Evolutionary conservation across 192 early-diverging fungal species (phyloP).

Genomic region (Backusella parvicylindrica): DNA sequence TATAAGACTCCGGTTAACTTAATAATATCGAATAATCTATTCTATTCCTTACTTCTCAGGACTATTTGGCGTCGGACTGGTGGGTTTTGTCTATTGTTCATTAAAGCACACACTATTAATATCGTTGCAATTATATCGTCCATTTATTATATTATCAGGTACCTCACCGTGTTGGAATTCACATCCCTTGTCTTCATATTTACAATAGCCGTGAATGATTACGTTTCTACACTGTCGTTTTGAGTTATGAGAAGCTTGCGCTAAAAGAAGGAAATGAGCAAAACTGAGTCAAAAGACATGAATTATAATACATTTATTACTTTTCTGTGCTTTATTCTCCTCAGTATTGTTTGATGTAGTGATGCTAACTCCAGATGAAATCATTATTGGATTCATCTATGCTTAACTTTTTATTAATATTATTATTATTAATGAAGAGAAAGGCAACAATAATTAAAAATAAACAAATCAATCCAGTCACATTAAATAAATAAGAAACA

Average conservation of each 20-base stretch:
- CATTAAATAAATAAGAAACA: background rate
- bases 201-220: constrained; percentile 78
- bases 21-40: background rate
- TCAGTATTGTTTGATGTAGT: background rate
- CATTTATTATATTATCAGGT: background rate
- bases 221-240: constrained; percentile 64
- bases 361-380: background rate
- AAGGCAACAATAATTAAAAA: background rate
- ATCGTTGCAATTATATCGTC: background rate
- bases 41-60: background rate
- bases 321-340: background rate
- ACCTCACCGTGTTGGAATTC: constrained; percentile 73
- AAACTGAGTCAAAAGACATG: background rate
- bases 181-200: constrained; percentile 74
- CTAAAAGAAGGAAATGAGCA: background rate
- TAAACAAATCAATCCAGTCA: background rate
- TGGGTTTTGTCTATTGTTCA: background rate
- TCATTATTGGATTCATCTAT: background rate
- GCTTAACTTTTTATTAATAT: background rate
- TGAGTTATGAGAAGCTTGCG: background rate
- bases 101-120: background rate
- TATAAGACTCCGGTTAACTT: background rate
- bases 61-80: background rate
- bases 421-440: background rate
- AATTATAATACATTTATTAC: background rate